Percentiles rank a stretch among this genome's conserved stretches.
These are phyloP conservation scores for Salvia splendens DNA, from an alignment of 257 asterid species.

Conservation along the genomic window DNA sequence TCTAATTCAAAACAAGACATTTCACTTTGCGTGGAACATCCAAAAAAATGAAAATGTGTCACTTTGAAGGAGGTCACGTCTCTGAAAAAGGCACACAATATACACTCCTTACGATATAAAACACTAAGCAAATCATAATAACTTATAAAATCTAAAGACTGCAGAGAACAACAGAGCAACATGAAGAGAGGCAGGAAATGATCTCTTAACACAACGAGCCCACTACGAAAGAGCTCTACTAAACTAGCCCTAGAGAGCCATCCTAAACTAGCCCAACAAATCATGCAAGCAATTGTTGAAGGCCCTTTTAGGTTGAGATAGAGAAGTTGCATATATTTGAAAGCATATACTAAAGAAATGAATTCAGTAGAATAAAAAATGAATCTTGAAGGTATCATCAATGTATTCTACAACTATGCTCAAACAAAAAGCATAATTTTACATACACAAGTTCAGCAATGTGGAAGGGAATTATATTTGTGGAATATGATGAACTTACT, in stretches of 20 bases:
- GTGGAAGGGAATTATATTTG: conserved; percentile 7
- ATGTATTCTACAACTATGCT: conserved; percentile 28
- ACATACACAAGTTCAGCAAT: conserved; percentile 27
- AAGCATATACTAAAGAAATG: conserved; percentile 10
- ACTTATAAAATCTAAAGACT: no score
- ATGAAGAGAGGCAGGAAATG: no score
- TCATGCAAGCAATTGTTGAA: not conserved
- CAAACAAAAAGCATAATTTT: conserved; percentile 4
- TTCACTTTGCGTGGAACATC: no score
- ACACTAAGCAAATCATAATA: no score
- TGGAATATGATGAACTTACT: not conserved
- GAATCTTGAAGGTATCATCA: not conserved
- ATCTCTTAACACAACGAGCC: not conserved
- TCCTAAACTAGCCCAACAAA: not conserved
- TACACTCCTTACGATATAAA: no score
- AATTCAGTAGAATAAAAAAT: not conserved
- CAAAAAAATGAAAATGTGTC: no score
- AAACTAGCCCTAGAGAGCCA: conserved; percentile 20
- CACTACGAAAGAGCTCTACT: not conserved
- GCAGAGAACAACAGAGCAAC: no score
- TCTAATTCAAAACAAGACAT: no score
- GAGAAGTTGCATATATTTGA: conserved; percentile 1
- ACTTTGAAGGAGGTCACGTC: no score
- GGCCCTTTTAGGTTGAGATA: not conserved
- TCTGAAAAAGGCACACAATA: no score